Base-by-base conservation (phyloP, 495 filamentous ascomycete species). In the Podospora australis region DNA sequence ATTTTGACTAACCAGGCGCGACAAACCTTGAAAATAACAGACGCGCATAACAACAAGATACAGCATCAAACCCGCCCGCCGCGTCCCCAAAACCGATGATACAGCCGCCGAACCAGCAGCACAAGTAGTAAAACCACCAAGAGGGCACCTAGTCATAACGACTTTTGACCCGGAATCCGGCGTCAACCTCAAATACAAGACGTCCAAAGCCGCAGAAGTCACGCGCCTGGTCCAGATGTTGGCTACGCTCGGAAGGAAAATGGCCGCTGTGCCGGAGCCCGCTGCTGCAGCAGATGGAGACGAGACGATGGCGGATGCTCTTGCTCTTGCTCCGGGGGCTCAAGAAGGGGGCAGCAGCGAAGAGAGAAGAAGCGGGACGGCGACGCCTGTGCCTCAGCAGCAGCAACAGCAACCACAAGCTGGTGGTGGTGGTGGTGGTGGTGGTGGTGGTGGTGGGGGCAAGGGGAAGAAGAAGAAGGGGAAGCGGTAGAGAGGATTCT, bases 131-230 rank as follows among this genome's bases (percentile, higher is more conserved):
- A 63, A 55, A 50, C 62, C 46, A 3, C 68, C 61, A 8, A 63
- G 81, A 54, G 88, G 85, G 51, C 76, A 73, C 20, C 80, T 98
- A 22, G 83, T 77, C 0, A 73, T 97, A 23, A 97, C 95, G 70
- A 95, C 90, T 13, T 98, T 80, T 73, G 89, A 96, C 66, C 87
- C 92, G 0, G 66, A 66, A 22, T 82, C 84, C 10, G 92, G 92
- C 53, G 78, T 80, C 39, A 82, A 83, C 46, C 78, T 98, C 26
- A 95, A 96, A 67, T 98, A 96, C 70, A 77, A 78, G 60, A 95
- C 92, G 14, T 81, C 85, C 64, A 95, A 94, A 59, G 83, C 82
- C n/a, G 87, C 87, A 14, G 90, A 96, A 65, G 91, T 98, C 3
- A 79, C 82, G 2, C 71, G 92, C 26, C 64, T 97, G 62, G 77